Base-by-base conservation (phyloP, 148 eudicot genomes). In the Fallopia convolvulus region DNA sequence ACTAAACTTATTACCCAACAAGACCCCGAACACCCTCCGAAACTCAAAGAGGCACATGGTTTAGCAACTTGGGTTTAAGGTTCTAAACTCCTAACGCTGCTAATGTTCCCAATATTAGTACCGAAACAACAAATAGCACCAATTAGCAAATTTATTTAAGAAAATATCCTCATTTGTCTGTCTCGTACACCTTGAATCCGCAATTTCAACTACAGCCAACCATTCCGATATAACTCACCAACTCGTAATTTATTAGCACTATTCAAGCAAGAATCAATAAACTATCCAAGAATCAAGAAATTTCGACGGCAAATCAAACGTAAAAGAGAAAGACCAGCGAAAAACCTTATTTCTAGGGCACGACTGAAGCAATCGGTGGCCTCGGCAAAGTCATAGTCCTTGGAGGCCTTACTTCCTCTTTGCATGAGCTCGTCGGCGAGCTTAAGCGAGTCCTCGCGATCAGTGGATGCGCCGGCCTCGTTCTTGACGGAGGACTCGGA, bases 321-420 rank as follows among this genome's bases (percentile, higher is more conserved):
- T 46, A 30, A 76, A 30, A 72, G 13, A 26, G 39, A 18, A 2
- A 41, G 44, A 68, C 3, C 1, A 20, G 1, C 12, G 40, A 68
- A 78, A 73, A 76, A 90, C 99, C 93, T 91, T 81, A 95, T 91
- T 83, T 95, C 99, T 20, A 95, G 90, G 85, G 97, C 97, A 83
- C 99, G 99, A 81, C 99, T 95, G 61, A 83, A 95, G 72, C 91
- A 89, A 8, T 95, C 99, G 63, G 91, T 75, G 20, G 99, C 97
- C 47, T 90, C 91, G 2, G 86, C 75, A n/a, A 79, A 95, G 80
- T 92, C 97, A 13, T 44, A 60, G 2, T 88, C 97, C 75, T 85
- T 89, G 9, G 85, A 77, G 0, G 92, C 93, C 72, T 78, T 79
- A 1, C 75, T 58, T 47, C 91, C 97, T 78, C 76, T 89, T 75